Evolutionary conservation across 306 rosid species (phyloP), one percentile per base, ranked within the genome.

Genomic region (Vicia faba): DNA sequence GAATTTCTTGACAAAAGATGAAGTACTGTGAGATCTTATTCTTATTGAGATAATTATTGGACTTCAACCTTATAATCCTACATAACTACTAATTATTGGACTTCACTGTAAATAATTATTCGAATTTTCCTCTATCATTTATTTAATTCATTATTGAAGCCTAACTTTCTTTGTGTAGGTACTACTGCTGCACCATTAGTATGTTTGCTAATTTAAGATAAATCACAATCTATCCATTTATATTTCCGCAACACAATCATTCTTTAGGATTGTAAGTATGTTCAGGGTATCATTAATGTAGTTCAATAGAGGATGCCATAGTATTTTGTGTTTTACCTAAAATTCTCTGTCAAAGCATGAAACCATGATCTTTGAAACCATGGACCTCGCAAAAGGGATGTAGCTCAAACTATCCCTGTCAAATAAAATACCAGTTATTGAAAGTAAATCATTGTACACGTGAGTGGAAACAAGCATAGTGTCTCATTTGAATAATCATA

Each of bases 351-450:
- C 98, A 74, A 92, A 89, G 75, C 96, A 89, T 60, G 84, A 31
- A 75, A 76, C 74, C 91, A 92, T 78, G 75, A 89, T 83, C 84
- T 83, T 92, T 20, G 96, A 92, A 26, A 89, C 91, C 93, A 87
- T 89, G 45, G 96, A 68, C 80, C 98, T 89, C 0, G 98, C 98
- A 69, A 92, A 92, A 38, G 98, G 98, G 57, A 92, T 89, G 91
- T 92, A 92, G 86, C 98, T 92, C 88, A 92, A 85, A 85, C 98
- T 92, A 82, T 92, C 87, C 98, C 98, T 92, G 89, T 72, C 26
- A 33, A 72, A 40, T 73, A 72, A 20, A 66, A 73, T 18, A 78
- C 46, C 67, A 71, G 50, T 40, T 44, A 19, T 8, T 59, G 39
- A 33, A 68, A n/a, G n/a, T n/a, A n/a, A n/a, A n/a, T n/a, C n/a